phyloP scores from a whole-genome alignment of 495 filamentous ascomycete species.

The Penicillium arizonense region DNA sequence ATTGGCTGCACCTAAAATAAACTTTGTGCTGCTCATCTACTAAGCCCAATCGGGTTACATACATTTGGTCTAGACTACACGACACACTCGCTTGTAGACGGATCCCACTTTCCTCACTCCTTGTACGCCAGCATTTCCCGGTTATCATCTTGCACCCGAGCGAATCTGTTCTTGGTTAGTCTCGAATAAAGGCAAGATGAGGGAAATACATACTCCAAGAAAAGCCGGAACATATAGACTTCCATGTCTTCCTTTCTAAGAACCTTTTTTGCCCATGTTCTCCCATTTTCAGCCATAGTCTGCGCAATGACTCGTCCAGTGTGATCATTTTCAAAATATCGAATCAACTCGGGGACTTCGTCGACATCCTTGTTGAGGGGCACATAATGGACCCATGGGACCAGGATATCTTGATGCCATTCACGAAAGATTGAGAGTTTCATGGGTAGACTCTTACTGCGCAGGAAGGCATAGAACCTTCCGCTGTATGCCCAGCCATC shows the following conservation, averaged over 20 bases:
- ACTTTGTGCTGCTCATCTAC: too few relatives aligned
- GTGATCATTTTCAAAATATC: slow-evolving; percentile 30
- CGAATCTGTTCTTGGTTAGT: not conserved
- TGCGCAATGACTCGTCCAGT: slow-evolving; percentile 26
- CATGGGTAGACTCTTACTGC: slow-evolving; percentile 33
- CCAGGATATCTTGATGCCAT: slow-evolving; percentile 53
- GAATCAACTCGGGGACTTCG: slow-evolving; percentile 40
- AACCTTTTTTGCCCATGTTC: slow-evolving; percentile 33
- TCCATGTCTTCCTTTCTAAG: slow-evolving; percentile 32
- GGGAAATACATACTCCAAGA: slow-evolving; percentile 29
- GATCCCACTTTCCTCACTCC: not conserved
- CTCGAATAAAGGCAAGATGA: not conserved
- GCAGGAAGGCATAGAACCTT: slow-evolving; percentile 46
- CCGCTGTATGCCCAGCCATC: slow-evolving; percentile 54
- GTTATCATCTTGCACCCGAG: not conserved
- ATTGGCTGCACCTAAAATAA: too few relatives aligned
- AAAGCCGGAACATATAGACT: slow-evolving; percentile 35
- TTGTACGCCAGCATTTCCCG: not conserved
- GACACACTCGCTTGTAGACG: too few relatives aligned
- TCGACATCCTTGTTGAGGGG: slow-evolving; percentile 39
- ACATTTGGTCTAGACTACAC: too few relatives aligned
- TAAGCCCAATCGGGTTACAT: too few relatives aligned
- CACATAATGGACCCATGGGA: slow-evolving; percentile 54
- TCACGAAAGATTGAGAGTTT: slow-evolving; percentile 49
- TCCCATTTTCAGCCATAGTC: slow-evolving; percentile 38